phyloP scores from a whole-genome alignment of 768 basidiomycete species.

The Lactarius sp. region DNA sequence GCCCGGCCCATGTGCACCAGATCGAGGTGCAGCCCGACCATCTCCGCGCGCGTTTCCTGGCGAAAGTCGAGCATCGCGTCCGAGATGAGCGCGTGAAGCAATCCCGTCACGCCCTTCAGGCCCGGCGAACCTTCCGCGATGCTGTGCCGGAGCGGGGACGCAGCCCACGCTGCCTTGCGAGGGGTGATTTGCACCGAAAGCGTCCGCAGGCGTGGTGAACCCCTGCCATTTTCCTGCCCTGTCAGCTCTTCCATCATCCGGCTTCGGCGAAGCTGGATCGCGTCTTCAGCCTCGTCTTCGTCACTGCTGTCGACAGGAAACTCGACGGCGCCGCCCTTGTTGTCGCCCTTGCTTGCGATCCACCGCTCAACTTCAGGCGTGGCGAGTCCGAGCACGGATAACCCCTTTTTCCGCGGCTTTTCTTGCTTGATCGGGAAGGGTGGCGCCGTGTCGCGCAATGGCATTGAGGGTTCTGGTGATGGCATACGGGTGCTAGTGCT shows the following conservation, averaged over 20 bases:
- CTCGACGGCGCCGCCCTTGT: conserved; percentile 31
- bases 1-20: conserved; percentile 63
- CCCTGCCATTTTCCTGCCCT: conserved; percentile 42
- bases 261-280: conserved; percentile 28
- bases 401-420: conserved; percentile 16
- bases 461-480: conserved; percentile 23
- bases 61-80: conserved; percentile 74
- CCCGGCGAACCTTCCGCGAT: conserved; percentile 38
- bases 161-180: conserved; percentile 35
- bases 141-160: conserved; percentile 35
- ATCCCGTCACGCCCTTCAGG: conserved; percentile 46
- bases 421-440: conserved; percentile 32
- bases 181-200: conserved; percentile 49
- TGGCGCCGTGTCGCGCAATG: conserved; percentile 27
- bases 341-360: conserved; percentile 41
- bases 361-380: conserved; percentile 51
- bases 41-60: conserved; percentile 62
- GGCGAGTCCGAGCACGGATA: conserved; percentile 39
- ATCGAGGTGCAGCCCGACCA: conserved; percentile 72
- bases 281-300: conserved; percentile 29
- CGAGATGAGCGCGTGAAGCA: conserved; percentile 58
- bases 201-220: conserved; percentile 37
- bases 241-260: conserved; percentile 38
- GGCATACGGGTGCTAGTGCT: conserved; percentile 20
- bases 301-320: conserved; percentile 45